Percentiles rank a stretch among this genome's conserved stretches.
Conservation (phyloP, 495 filamentous ascomycete genomes). For the Achaetomiella virescens region DNA sequence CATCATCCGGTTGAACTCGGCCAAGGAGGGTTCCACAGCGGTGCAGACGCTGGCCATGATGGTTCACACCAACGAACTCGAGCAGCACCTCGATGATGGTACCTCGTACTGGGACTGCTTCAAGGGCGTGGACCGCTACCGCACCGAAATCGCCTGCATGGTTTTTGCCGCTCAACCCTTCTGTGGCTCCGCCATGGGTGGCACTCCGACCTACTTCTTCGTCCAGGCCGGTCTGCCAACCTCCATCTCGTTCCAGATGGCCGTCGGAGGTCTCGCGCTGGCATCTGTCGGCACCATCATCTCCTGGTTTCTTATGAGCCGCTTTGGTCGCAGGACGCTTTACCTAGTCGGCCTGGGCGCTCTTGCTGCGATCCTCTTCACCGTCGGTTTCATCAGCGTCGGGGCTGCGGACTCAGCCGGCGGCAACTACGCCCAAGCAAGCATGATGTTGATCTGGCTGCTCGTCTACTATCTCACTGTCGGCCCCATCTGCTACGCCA, state of each 20-base stretch:
- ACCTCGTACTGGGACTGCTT: constrained; percentile 52
- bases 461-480: constrained; percentile 52
- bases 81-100: constrained; percentile 51
- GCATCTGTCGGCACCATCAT: constrained; percentile 45
- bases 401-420: constrained; percentile 35
- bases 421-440: constrained; percentile 47
- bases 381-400: constrained; percentile 54
- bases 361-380: constrained; percentile 45
- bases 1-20: constrained; percentile 36
- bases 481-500: constrained; percentile 57
- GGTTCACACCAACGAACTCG: constrained; percentile 55
- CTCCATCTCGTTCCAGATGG: neutral
- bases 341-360: constrained; percentile 45
- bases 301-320: constrained; percentile 49
- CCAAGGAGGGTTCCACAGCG: constrained; percentile 14
- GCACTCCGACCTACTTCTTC: constrained; percentile 61
- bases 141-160: constrained; percentile 48
- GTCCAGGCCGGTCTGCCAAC: constrained; percentile 52
- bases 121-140: constrained; percentile 46
- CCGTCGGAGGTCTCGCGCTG: constrained; percentile 21
- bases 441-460: constrained; percentile 51
- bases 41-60: constrained; percentile 49
- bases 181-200: constrained; percentile 47
- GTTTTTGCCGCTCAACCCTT: constrained; percentile 46
- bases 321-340: constrained; percentile 50